Percentiles rank a stretch among this genome's conserved stretches.
phyloP scores from a whole-genome alignment of 306 rosid species.

The Quercus bicolor region DNA sequence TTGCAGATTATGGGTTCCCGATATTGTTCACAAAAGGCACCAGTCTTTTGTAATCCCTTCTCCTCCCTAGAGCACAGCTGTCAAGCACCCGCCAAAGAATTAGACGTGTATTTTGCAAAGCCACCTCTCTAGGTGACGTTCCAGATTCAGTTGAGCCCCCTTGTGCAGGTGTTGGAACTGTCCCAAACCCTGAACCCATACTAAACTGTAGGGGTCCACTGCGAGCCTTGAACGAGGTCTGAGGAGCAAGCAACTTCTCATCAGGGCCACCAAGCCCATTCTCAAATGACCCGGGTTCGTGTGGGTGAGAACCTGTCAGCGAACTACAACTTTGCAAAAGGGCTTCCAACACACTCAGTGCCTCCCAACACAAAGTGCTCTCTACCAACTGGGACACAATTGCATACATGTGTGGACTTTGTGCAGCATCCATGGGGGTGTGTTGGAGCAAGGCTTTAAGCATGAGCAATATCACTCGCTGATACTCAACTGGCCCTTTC shows the following conservation, averaged over 20 bases:
- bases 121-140: slow-evolving; percentile 62
- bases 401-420: slow-evolving; percentile 97
- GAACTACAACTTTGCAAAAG: slow-evolving; percentile 96
- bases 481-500: slow-evolving; percentile 93
- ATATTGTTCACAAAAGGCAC: slow-evolving; percentile 86
- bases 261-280: slow-evolving; percentile 64
- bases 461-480: slow-evolving; percentile 90
- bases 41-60: slow-evolving; percentile 78
- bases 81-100: slow-evolving; percentile 86
- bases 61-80: slow-evolving; percentile 76
- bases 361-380: slow-evolving; percentile 98
- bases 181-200: slow-evolving; percentile 42
- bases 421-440: slow-evolving; percentile 98
- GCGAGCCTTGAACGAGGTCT: slow-evolving; percentile 88
- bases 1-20: slow-evolving; percentile 58
- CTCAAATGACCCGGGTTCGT: slow-evolving; percentile 63
- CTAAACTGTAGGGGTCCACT: slow-evolving; percentile 90
- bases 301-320: slow-evolving; percentile 74
- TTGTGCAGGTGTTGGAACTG: slow-evolving; percentile 34
- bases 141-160: slow-evolving; percentile 55
- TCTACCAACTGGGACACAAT: slow-evolving; percentile 94
- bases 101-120: slow-evolving; percentile 88
- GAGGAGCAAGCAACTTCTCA: slow-evolving; percentile 78
- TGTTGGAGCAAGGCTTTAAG: slow-evolving; percentile 96
- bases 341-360: slow-evolving; percentile 93